A percentile compares a stretch with the other conserved stretches of the same genome.
Evolutionary conservation across 108 stramenopile genomes (phyloP).

Genomic region (Mediolabrus comicus): DNA sequence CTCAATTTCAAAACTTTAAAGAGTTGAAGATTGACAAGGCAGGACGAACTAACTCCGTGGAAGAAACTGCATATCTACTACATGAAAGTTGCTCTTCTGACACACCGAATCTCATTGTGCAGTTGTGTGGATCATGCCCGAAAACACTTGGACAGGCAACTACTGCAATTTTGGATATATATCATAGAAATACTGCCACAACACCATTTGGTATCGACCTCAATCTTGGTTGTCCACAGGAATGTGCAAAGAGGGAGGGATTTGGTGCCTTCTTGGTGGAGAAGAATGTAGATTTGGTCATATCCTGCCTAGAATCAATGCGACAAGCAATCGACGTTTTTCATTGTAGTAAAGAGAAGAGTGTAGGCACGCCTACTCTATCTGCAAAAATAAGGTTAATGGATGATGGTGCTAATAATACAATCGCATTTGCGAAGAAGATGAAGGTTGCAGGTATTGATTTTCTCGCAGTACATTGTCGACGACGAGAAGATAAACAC

Average conservation of each 20-base stretch:
- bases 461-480: slow-evolving; percentile 53
- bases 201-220: slow-evolving; percentile 52
- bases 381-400: slow-evolving; percentile 59
- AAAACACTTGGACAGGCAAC: slow-evolving; percentile 37
- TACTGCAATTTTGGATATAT: slow-evolving; percentile 35
- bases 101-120: slow-evolving; percentile 39
- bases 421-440: slow-evolving; percentile 33
- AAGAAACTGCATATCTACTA: slow-evolving; percentile 39
- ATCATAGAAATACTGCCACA: slow-evolving; percentile 7
- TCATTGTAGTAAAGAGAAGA: neutral
- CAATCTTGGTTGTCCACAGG: slow-evolving; percentile 63
- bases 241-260: slow-evolving; percentile 40
- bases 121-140: slow-evolving; percentile 52
- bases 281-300: slow-evolving; percentile 29
- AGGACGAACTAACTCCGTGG: slow-evolving; percentile 20
- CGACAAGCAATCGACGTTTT: slow-evolving; percentile 40
- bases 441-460: slow-evolving; percentile 49
- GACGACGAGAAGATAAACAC: slow-evolving; percentile 43
- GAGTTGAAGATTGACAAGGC: slow-evolving; percentile 40
- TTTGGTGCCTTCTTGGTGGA: slow-evolving; percentile 65
- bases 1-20: neutral
- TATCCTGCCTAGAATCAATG: slow-evolving; percentile 51
- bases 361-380: slow-evolving; percentile 14
- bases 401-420: slow-evolving; percentile 28
- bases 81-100: slow-evolving; percentile 34